Evolutionary conservation across 345 rosid species (phyloP).

Genomic region (Brassica incana): DNA sequence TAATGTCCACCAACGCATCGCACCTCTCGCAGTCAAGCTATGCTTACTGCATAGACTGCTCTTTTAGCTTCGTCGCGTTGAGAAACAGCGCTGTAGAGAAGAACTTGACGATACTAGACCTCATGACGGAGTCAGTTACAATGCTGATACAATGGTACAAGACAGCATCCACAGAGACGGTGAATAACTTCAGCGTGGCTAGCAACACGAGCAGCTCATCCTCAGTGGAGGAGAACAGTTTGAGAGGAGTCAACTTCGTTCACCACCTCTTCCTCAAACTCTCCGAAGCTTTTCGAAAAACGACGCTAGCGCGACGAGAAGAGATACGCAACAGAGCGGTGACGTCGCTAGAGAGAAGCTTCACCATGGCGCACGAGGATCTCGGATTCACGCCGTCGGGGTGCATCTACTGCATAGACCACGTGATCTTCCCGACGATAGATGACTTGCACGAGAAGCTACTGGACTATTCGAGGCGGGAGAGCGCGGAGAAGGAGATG

Average conservation of each 20-base stretch:
- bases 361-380: conserved; percentile 51
- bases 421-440: conserved; percentile 42
- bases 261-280: conserved; percentile 64
- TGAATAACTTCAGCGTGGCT: conserved; percentile 40
- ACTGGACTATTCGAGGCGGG: conserved; percentile 76
- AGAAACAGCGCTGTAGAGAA: conserved; percentile 67
- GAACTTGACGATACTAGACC: conserved; percentile 65
- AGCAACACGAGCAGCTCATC: conserved; percentile 64
- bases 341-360: conserved; percentile 52
- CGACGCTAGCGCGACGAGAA: conserved; percentile 75
- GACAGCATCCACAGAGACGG: conserved; percentile 45
- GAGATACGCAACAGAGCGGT: conserved; percentile 82
- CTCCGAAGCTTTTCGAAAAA: conserved; percentile 77
- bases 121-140: conserved; percentile 63
- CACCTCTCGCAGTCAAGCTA: conserved; percentile 59
- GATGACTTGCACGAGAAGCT: conserved; percentile 91
- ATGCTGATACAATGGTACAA: conserved; percentile 59
- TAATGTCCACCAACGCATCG: conserved; percentile 52
- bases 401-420: conserved; percentile 52
- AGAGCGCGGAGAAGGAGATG: conserved; percentile 77
- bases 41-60: conserved; percentile 71
- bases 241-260: conserved; percentile 43
- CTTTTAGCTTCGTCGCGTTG: conserved; percentile 73
- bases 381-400: conserved; percentile 64
- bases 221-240: conserved; percentile 47